phyloP scores from a whole-genome alignment of 192 early-diverging fungal species.

The Coemansia sp. region DNA sequence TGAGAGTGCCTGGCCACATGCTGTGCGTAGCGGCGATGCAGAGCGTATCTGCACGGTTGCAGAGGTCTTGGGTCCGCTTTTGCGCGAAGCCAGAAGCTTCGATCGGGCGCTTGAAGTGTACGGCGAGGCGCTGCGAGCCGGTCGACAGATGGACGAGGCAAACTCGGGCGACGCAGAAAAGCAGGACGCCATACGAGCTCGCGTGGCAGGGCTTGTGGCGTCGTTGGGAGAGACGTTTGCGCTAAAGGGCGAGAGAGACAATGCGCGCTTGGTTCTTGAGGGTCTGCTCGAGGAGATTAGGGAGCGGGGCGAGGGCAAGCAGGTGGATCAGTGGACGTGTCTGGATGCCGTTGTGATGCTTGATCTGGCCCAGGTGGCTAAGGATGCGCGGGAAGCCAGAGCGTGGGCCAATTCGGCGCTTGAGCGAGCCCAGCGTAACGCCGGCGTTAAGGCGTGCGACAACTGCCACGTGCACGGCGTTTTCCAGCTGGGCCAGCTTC shows the following conservation, averaged over 20 bases:
- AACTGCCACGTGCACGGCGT: conserved; percentile 37
- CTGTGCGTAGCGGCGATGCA: conserved; percentile 6
- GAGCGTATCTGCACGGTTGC: conserved; percentile 18
- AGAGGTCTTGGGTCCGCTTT: conserved; percentile 26
- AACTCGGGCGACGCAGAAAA: not conserved
- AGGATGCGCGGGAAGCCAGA: conserved; percentile 8
- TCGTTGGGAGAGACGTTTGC: conserved; percentile 46
- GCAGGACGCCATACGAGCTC: conserved; percentile 15
- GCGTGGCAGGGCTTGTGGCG: conserved; percentile 23
- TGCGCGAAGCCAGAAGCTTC: conserved; percentile 1
- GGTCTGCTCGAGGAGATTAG: conserved; percentile 28
- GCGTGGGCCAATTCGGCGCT: conserved; percentile 24
- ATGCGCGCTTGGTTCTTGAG: conserved; percentile 18
- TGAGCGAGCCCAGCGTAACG: not conserved
- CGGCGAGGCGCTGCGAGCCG: conserved; percentile 27
- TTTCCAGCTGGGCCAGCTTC: conserved; percentile 15
- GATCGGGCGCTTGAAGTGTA: conserved; percentile 12
- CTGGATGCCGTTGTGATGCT: conserved; percentile 48
- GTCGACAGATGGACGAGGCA: conserved; percentile 7
- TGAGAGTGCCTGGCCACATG: conserved; percentile 12
- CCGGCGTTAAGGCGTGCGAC: conserved; percentile 28
- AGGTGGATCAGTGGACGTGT: conserved; percentile 35
- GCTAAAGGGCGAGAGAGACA: conserved; percentile 22
- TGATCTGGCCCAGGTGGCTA: conserved; percentile 33
- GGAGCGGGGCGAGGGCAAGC: not conserved